Base-by-base conservation (phyloP, 2,329 filamentous ascomycete genomes). In the Pseudocercospora cruenta region DNA sequence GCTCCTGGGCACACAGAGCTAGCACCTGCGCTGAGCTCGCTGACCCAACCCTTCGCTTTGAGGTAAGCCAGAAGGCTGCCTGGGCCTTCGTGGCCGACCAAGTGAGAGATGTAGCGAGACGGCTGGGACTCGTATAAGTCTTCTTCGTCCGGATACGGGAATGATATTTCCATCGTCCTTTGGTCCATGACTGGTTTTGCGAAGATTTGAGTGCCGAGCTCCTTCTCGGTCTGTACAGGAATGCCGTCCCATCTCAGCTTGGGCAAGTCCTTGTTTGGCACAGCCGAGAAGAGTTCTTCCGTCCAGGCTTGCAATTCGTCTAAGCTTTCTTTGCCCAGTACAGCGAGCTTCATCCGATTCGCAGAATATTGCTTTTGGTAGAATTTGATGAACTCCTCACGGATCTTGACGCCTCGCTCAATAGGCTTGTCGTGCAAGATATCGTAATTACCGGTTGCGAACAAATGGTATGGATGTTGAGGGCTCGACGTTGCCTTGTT, bases 131-230 rank as follows among this genome's bases (percentile, higher is more conserved):
- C 90, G 77, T 88, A 94, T 66, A 93, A 82, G 0, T 87, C 79
- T 70, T 96, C 92, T 77, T 97, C 93, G 70, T 97, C 93, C 19
- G 93, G 86, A 76, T 93, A 96, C 1, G 92, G 90, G 76, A 97
- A 97, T 68, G 87, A 89, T 54, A 97, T 85, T 67, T 91, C 91
- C 67, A 97, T 80, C 60, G 91, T 89, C 63, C 92, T 86, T 19
- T 88, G 90, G 70, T 97, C 93, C 89, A 96, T 94, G 51, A 97
- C 93, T 0, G 94, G 94, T 80, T 95, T 96, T 26, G 91, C 92
- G 76, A 94, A 96, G 60, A 91, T 88, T 77, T 94, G 91, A 39
- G 88, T 90, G 60, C 82, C 80, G 66, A 91, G 81, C 74, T 92
- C 85, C 12, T 87, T 83, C 57, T 85, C 80, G 6, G 84, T 85